phyloP scores from a whole-genome alignment of 306 rosid genomes.

The Prunus salicina region DNA sequence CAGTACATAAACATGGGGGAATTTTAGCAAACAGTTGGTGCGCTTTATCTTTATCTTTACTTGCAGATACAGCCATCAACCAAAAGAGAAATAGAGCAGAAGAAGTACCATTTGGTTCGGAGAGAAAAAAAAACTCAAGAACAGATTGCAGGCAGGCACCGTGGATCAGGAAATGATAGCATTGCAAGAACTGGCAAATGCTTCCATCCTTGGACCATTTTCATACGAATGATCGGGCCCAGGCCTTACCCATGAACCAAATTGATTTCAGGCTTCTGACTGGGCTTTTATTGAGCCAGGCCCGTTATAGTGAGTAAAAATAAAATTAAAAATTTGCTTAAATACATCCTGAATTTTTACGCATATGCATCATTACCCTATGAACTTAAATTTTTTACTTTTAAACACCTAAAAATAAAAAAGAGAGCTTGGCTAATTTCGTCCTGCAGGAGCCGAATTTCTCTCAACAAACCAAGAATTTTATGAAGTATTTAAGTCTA shows the following conservation, averaged over 20 bases:
- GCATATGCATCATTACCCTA: too few relatives aligned
- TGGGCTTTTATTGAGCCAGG: neutral
- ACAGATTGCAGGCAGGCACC: neutral
- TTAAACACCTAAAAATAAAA: too few relatives aligned
- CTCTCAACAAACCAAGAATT: too few relatives aligned
- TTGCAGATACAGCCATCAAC: neutral
- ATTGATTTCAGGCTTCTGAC: neutral
- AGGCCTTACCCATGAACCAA: neutral
- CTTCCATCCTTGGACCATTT: neutral
- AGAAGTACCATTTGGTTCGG: slow-evolving; percentile 6
- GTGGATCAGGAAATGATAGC: neutral
- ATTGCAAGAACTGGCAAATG: neutral
- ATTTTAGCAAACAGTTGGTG: neutral
- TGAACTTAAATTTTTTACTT: too few relatives aligned
- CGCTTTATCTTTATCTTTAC: neutral
- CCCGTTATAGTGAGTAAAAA: neutral
- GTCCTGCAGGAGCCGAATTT: too few relatives aligned
- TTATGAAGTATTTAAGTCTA: too few relatives aligned
- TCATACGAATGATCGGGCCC: neutral
- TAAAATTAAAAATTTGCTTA: too few relatives aligned
- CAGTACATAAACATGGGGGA: neutral
- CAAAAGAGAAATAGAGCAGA: neutral
- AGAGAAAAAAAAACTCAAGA: neutral
- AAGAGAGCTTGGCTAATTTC: too few relatives aligned
- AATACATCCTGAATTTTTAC: too few relatives aligned